A percentile compares a stretch with the other conserved stretches of the same genome.
These are phyloP conservation scores for Kluyveromyces starmeri DNA, from an alignment of 805 yeast species.

Conservation along the genomic window DNA sequence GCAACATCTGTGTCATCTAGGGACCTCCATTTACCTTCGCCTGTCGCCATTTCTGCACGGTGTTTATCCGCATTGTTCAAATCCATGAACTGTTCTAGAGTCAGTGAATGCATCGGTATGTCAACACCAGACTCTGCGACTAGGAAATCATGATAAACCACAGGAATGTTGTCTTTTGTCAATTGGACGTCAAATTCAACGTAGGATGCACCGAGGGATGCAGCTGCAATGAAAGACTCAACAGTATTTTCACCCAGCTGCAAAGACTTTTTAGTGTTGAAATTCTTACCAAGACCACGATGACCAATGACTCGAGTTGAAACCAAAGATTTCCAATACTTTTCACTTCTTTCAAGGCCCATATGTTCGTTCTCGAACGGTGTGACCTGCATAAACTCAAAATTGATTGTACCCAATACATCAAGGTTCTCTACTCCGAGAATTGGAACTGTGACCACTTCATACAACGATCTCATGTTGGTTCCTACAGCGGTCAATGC, in stretches of 20 bases:
- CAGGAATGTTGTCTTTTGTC: slow-evolving; percentile 86
- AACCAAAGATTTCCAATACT: slow-evolving; percentile 86
- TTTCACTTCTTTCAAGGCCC: slow-evolving; percentile 33
- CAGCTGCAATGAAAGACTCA: slow-evolving; percentile 92
- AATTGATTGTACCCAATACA: slow-evolving; percentile 65
- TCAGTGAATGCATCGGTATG: slow-evolving; percentile 89
- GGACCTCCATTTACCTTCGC: slow-evolving; percentile 21
- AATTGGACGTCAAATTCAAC: slow-evolving; percentile 96
- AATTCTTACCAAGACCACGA: slow-evolving; percentile 88
- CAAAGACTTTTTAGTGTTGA: slow-evolving; percentile 58
- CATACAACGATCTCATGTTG: slow-evolving; percentile 57
- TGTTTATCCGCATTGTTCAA: slow-evolving; percentile 29
- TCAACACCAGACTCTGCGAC: slow-evolving; percentile 96
- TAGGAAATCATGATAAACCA: slow-evolving; percentile 86
- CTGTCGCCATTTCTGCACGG: slow-evolving; percentile 6
- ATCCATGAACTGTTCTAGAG: slow-evolving; percentile 78
- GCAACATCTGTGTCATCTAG: slow-evolving; percentile 21
- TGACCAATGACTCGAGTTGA: slow-evolving; percentile 92
- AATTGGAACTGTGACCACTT: slow-evolving; percentile 62
- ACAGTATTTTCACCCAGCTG: slow-evolving; percentile 95
- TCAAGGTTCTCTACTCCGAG: slow-evolving; percentile 64
- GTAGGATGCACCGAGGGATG: slow-evolving; percentile 90
- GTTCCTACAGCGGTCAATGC: slow-evolving; percentile 61
- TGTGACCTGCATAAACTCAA: slow-evolving; percentile 62
- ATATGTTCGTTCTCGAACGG: slow-evolving; percentile 43